Base-by-base conservation (phyloP, 2,329 filamentous ascomycete genomes). In the Diplodia corticola region DNA sequence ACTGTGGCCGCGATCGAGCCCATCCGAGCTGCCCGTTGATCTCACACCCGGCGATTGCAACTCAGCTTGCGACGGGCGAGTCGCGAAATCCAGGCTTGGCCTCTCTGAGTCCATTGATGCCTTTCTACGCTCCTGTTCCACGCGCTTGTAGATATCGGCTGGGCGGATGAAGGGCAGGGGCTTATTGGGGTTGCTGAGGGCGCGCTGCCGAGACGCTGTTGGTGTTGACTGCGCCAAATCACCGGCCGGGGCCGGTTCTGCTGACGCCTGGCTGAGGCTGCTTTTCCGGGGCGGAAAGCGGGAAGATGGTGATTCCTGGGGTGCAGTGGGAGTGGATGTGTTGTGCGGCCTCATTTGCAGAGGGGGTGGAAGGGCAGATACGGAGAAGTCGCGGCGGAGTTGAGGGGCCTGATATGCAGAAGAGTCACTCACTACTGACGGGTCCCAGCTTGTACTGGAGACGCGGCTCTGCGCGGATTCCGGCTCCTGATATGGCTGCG, bases 131-230 rank as follows among this genome's bases (percentile, higher is more conserved):
- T 91, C 89, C 70, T 91, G 89, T 63, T 86, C 86, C 75, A 89
- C 83, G 5, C 89, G 86, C 72, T 86, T 89, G 75, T 94, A 93
- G 49, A 93, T 89, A 70, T 96, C 91, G 13, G 89, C 86, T 1
- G 92, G 91, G 44, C 90, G 84, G 65, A 92, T 83, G 70, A 94
- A 88, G 0, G 88, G 84, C 22, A 86, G 77, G 0, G 86, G 75
- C 70, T 88, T 88, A 59, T 79, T 74, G 44, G 82, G 70, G 28
- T 77, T 78, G 64, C 64, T 69, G 33, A 40, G 50, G 30, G 63
- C 51, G 51, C 71, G 73, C 33, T 72, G 70, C 35, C 73, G 72
- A 7, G 73, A 71, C 55, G 71, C 61, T 53, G 68, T 46, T 44
- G 68, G 40, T 24, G 61, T 66, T 17, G 68, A 65, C 26, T 68